Percentiles rank a stretch among this genome's conserved stretches.
These are phyloP conservation scores for Protostelium mycophagum DNA, from an alignment of 78 protist genomes.

Conservation along the genomic window DNA sequence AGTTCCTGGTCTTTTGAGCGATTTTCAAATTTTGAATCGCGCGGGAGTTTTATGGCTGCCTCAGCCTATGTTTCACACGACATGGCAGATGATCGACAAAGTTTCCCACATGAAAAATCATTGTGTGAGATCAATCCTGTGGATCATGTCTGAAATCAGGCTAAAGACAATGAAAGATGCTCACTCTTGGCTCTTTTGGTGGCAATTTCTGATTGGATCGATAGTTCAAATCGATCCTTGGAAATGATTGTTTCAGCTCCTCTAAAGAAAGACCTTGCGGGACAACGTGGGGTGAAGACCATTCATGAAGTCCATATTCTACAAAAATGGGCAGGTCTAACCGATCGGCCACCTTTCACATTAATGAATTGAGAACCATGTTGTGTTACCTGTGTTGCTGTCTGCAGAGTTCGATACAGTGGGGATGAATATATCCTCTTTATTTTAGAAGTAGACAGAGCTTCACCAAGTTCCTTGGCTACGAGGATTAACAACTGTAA, in stretches of 20 bases:
- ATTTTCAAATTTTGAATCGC: no score
- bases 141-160: no score
- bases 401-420: not conserved
- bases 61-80: no score
- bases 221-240: not conserved
- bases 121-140: no score
- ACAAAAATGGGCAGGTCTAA: not conserved
- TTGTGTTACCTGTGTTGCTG: not conserved
- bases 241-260: not conserved
- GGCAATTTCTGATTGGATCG: not conserved
- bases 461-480: not conserved
- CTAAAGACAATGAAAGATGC: no score
- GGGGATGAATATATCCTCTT: not conserved
- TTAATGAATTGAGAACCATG: not conserved
- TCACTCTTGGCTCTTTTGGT: not conserved
- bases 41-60: no score
- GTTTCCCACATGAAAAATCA: no score
- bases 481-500: not conserved
- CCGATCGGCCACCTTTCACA: not conserved
- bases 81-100: no score
- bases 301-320: not conserved
- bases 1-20: not conserved
- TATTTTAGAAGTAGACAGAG: not conserved
- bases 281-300: not conserved
- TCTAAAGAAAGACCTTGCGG: not conserved